Percentiles rank a stretch among this genome's conserved stretches.
Evolutionary conservation across 2,329 filamentous ascomycete genomes (phyloP).

Genomic region (Cladophialophora bantiana): DNA sequence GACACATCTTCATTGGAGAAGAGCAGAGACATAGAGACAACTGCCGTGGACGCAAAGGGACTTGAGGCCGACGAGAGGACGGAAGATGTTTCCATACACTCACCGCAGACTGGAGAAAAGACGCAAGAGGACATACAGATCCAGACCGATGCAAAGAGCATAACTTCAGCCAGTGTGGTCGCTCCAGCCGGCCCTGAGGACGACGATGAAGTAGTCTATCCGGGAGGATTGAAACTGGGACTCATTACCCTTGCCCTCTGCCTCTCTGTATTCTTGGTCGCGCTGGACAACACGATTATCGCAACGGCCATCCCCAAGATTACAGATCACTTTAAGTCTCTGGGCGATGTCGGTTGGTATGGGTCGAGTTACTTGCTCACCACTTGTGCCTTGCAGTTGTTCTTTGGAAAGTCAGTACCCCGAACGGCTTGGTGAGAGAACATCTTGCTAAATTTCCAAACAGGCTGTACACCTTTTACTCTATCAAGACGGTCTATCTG

Average conservation of each 20-base stretch:
- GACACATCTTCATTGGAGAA: conserved; percentile 34
- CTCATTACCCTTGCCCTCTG: conserved; percentile 49
- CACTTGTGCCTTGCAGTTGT: conserved; percentile 40
- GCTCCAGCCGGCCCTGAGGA: conserved; percentile 43
- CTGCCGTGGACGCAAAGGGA: conserved; percentile 13
- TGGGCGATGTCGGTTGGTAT: conserved; percentile 42
- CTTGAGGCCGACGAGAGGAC: conserved; percentile 2
- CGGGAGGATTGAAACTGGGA: conserved; percentile 43
- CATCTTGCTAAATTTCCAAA: background rate
- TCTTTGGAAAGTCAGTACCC: conserved; percentile 40
- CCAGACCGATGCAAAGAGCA: conserved; percentile 23
- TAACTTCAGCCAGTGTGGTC: conserved; percentile 3
- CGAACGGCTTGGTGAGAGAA: background rate
- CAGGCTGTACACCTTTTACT: conserved; percentile 57
- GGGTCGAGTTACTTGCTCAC: conserved; percentile 41
- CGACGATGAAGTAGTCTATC: conserved; percentile 49
- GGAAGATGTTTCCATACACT: conserved; percentile 3
- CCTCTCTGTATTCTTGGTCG: conserved; percentile 50
- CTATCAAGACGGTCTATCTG: conserved; percentile 54
- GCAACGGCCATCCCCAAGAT: conserved; percentile 42
- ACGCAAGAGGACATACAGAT: conserved; percentile 20
- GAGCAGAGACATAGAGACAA: conserved; percentile 14
- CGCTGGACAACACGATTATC: conserved; percentile 49
- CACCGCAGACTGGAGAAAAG: background rate
- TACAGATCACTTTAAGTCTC: conserved; percentile 40